Percentiles rank a stretch among this genome's conserved stretches.
Evolutionary conservation across 192 early-diverging fungal species (phyloP).

Genomic region (Allomyces macrogynus): DNA sequence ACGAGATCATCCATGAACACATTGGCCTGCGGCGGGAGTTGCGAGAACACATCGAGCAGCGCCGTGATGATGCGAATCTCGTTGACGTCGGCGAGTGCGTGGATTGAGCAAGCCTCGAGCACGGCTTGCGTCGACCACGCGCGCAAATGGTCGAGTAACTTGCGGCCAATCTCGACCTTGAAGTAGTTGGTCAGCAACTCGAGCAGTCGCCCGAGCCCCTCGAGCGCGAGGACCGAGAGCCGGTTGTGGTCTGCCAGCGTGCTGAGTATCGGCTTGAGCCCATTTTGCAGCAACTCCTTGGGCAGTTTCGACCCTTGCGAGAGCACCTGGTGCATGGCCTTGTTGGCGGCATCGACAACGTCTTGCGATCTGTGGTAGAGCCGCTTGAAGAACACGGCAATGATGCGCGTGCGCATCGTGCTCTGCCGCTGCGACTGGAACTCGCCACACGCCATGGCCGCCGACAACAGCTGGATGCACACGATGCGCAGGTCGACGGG

Average conservation of each 20-base stretch:
- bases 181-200: constrained; percentile 94
- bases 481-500: constrained; percentile 70
- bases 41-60: constrained; percentile 79
- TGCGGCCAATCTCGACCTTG: constrained; percentile 95
- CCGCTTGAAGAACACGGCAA: constrained; percentile 97
- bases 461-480: constrained; percentile 86
- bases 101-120: constrained; percentile 56
- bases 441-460: constrained; percentile 78
- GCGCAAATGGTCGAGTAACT: constrained; percentile 84
- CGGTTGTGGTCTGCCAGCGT: constrained; percentile 89
- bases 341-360: constrained; percentile 83
- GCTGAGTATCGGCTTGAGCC: constrained; percentile 84
- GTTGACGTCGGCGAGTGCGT: constrained; percentile 72
- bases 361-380: constrained; percentile 85
- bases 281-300: constrained; percentile 82
- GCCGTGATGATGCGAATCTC: constrained; percentile 87
- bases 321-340: constrained; percentile 66
- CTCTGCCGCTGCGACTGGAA: constrained; percentile 51
- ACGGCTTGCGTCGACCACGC: constrained; percentile 78
- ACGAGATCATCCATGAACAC: constrained; percentile 85
- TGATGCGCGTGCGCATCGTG: constrained; percentile 69
- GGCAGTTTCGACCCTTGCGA: constrained; percentile 71
- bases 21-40: constrained; percentile 75
- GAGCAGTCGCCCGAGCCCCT: constrained; percentile 79
- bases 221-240: constrained; percentile 76